Conservation (phyloP, 1,284 basidiomycete species). For the Anthracocystis walkeri region DNA sequence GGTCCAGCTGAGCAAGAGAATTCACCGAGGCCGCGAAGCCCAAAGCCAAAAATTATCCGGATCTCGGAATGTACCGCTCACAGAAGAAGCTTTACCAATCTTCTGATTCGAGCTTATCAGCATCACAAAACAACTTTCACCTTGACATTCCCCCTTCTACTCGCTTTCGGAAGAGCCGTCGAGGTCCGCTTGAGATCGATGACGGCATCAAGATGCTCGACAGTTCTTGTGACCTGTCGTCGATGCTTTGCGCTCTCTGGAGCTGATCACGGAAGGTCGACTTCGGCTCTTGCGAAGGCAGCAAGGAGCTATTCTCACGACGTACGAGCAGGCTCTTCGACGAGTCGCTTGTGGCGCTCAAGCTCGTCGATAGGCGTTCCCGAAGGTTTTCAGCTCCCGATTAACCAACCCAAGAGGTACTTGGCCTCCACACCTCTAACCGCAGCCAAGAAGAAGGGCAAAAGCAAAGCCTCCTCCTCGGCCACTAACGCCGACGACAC, state of each 20-base stretch:
- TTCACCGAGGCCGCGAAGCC: not conserved
- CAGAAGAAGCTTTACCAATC: not conserved
- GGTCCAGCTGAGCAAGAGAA: conserved; percentile 4
- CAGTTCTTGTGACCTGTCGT: conserved; percentile 16
- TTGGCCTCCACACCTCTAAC: not conserved
- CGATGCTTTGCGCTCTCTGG: conserved; percentile 9
- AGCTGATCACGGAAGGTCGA: conserved; percentile 9
- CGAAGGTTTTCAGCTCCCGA: too few relatives aligned
- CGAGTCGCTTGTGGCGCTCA: not conserved
- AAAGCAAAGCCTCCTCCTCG: conserved; percentile 21
- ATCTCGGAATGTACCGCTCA: conserved; percentile 1
- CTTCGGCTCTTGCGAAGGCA: conserved; percentile 6
- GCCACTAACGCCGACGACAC: not conserved
- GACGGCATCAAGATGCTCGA: conserved; percentile 9
- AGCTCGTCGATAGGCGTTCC: not conserved
- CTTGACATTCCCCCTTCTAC: too few relatives aligned
- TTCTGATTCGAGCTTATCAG: not conserved
- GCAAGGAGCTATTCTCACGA: not conserved
- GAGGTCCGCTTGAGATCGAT: not conserved
- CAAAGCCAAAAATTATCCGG: conserved; percentile 4
- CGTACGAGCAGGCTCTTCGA: not conserved
- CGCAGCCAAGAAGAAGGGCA: conserved; percentile 39
- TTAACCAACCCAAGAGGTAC: not conserved
- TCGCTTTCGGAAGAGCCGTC: not conserved
- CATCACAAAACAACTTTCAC: not conserved